These are phyloP conservation scores for Pseudogymnoascus sp. DNA, from an alignment of 2,329 filamentous ascomycete species.

Conservation along the genomic window DNA sequence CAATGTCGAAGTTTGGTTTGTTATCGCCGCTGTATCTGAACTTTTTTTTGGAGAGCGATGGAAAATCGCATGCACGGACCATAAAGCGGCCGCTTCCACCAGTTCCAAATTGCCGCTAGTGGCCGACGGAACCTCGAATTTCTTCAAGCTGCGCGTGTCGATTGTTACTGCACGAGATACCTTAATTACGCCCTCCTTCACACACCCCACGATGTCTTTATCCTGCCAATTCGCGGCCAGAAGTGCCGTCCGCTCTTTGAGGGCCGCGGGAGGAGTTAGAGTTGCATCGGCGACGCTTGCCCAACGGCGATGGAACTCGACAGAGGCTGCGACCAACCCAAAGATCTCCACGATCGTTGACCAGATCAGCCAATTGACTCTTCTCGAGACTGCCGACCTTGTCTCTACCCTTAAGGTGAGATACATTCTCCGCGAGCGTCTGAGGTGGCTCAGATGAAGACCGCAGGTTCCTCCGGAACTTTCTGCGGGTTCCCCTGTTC, in stretches of 20 bases:
- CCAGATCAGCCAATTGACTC: constrained; percentile 95
- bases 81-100: constrained; percentile 1
- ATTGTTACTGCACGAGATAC: neutral
- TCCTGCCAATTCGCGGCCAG: constrained; percentile 56
- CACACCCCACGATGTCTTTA: constrained; percentile 46
- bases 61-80: constrained; percentile 6
- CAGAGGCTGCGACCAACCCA: constrained; percentile 66
- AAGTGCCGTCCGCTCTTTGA: constrained; percentile 56
- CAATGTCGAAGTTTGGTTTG: constrained; percentile 12
- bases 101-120: constrained; percentile 8
- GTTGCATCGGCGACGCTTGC: constrained; percentile 38
- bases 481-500: neutral
- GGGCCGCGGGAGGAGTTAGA: constrained; percentile 39
- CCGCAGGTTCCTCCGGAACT: neutral
- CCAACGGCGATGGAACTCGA: constrained; percentile 72
- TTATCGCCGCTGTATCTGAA: constrained; percentile 9
- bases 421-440: neutral
- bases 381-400: constrained; percentile 94
- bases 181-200: constrained; percentile 13
- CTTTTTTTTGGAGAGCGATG: constrained; percentile 10
- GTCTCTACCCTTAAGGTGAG: constrained; percentile 88
- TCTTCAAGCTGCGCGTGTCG: constrained; percentile 9
- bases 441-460: neutral
- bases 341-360: constrained; percentile 95
- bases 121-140: constrained; percentile 10